Conservation (phyloP, 176 grass and related monocot species). For the Tillandsia leiboldiana region DNA sequence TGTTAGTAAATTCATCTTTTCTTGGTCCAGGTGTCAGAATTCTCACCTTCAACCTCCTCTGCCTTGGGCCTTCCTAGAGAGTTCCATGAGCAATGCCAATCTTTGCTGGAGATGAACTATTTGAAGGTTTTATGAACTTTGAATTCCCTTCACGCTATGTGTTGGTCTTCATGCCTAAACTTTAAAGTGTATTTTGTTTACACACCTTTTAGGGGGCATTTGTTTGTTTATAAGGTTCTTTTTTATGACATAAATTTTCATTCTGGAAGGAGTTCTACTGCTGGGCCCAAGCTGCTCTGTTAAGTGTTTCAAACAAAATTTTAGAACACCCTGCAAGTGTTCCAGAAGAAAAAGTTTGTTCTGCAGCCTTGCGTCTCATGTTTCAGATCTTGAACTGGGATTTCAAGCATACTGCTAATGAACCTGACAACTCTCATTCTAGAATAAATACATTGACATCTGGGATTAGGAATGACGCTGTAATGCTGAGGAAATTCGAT, state of each 20-base stretch:
- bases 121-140: constrained; percentile 51
- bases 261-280: constrained; percentile 81
- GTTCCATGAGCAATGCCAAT: constrained; percentile 72
- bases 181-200: background rate
- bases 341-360: constrained; percentile 72
- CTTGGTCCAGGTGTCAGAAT: constrained; percentile 71
- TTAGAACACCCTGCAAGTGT: constrained; percentile 46
- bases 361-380: constrained; percentile 67
- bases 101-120: constrained; percentile 78
- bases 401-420: constrained; percentile 40
- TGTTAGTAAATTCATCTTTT: constrained; percentile 14
- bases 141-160: background rate
- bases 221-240: constrained; percentile 7
- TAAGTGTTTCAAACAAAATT: constrained; percentile 54
- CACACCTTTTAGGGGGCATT: constrained; percentile 12
- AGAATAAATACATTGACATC: constrained; percentile 43
- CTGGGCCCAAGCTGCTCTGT: constrained; percentile 83
- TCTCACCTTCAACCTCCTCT: constrained; percentile 86
- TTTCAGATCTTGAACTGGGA: constrained; percentile 91
- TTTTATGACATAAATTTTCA: constrained; percentile 21
- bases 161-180: background rate
- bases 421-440: constrained; percentile 21
- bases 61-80: constrained; percentile 86
- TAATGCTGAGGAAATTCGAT: constrained; percentile 86
- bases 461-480: constrained; percentile 65